Evolutionary conservation across 2,329 filamentous ascomycete genomes (phyloP).

Genomic region (Rutstroemia sp.): DNA sequence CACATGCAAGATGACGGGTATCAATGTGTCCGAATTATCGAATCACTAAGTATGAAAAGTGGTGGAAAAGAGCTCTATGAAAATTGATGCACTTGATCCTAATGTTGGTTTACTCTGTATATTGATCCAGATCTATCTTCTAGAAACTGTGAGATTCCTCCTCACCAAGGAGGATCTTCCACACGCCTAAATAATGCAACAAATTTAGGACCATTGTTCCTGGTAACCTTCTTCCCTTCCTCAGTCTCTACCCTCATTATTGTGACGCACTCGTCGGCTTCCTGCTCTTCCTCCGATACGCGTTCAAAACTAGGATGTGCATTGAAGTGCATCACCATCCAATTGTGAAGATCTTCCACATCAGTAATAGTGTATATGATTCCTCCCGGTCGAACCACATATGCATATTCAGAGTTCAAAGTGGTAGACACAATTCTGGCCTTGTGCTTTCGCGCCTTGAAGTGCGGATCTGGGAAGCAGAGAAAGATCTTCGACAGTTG

Average conservation of each 20-base stretch:
- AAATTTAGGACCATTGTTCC: conserved; percentile 86
- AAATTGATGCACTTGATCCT: neutral
- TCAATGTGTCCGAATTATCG: neutral
- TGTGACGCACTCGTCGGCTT: conserved; percentile 61
- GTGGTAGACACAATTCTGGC: conserved; percentile 86
- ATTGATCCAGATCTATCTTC: neutral
- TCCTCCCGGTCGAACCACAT: conserved; percentile 73
- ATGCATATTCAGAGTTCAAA: conserved; percentile 90
- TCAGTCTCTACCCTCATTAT: conserved; percentile 83
- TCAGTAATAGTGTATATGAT: conserved; percentile 95
- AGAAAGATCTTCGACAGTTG: conserved; percentile 92
- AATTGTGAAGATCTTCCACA: conserved; percentile 85
- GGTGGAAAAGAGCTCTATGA: neutral
- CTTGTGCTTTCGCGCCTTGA: conserved; percentile 96
- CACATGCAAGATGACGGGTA: neutral
- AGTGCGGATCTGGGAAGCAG: conserved; percentile 97
- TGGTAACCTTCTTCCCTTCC: conserved; percentile 91
- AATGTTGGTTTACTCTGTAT: neutral
- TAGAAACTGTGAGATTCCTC: too few relatives aligned
- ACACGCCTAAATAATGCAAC: conserved; percentile 79
- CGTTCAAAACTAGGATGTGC: conserved; percentile 73
- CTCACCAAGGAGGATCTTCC: conserved; percentile 44
- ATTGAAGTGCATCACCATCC: conserved; percentile 86
- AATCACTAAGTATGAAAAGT: too few relatives aligned
- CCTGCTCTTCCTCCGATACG: conserved; percentile 58